These are phyloP conservation scores for Parasitella parasitica DNA, from an alignment of 371 early-diverging fungal species.

Conservation along the genomic window DNA sequence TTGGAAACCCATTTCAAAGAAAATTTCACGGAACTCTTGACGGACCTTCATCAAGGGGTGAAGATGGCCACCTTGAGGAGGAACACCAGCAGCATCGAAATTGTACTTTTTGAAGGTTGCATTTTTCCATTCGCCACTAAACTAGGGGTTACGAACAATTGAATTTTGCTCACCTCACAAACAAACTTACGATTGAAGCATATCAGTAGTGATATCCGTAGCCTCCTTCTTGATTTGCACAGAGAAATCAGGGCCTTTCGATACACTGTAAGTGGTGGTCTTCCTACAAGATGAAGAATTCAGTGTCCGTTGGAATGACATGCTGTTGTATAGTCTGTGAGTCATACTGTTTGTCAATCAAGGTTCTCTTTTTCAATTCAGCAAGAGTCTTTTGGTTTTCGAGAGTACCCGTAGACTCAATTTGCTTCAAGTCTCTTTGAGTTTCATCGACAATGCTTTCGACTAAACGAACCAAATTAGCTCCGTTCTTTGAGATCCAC, in stretches of 20 bases:
- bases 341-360: conserved; percentile 73
- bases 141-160: background rate
- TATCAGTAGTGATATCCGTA: conserved; percentile 96
- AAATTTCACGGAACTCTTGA: conserved; percentile 98
- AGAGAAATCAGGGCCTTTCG: conserved; percentile 90
- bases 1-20: conserved; percentile 99
- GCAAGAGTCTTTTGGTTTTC: conserved; percentile 66
- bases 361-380: conserved; percentile 89
- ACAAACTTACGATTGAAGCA: conserved; percentile 73
- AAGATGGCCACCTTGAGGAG: conserved; percentile 89
- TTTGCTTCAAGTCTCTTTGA: conserved; percentile 68
- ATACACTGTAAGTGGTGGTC: conserved; percentile 78
- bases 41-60: conserved; percentile 99
- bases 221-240: conserved; percentile 82
- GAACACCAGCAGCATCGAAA: conserved; percentile 91
- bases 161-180: background rate
- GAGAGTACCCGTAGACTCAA: conserved; percentile 67
- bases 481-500: conserved; percentile 89
- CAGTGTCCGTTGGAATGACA: background rate
- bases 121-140: conserved; percentile 89
- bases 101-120: conserved; percentile 98
- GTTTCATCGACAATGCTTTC: conserved; percentile 85
- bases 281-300: conserved; percentile 58
- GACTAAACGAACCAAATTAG: conserved; percentile 70
- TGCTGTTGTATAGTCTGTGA: background rate